Base-by-base conservation (phyloP, 2,329 filamentous ascomycete genomes). In the Calonectria ilicicola region DNA sequence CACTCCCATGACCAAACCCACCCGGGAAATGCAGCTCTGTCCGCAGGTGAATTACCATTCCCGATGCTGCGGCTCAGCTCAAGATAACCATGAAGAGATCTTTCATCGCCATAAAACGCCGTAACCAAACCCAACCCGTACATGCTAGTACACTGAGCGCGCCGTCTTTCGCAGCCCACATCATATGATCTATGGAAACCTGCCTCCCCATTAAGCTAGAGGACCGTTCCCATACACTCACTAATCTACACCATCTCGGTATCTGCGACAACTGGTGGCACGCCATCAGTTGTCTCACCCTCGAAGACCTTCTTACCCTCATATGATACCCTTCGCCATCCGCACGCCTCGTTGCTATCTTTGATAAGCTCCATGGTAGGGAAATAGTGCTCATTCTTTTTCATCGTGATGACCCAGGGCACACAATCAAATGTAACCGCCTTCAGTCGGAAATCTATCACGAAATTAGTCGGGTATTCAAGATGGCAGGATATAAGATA, bases 401-500 rank as follows among this genome's bases (percentile, higher is more conserved):
- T 99, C 94, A 99, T 98, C 10, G 97, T 99, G 46, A 97, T 95
- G n/a, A 99, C 95, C 95, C 97, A 99, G 4, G 96, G 96, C 12
- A 99, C 95, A 80, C 97, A 98, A 83, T 99, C 97, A 81, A 99
- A 99, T 0, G 97, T 98, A 83, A 98, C 95, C n/a, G 97, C 95
- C 83, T 96, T 96, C 66, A 99, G 89, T 21, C 97, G 93, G 91
- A 99, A 99, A 85, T 99, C 92, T 93, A 70, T 38, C n/a, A 21
- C n/a, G 44, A 5, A 14, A 67, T 78, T 73, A 81, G 80, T 26
- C 51, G 12, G 12, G 5, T 42, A 42, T 51, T 56, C 42, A 27
- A n/a, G 9, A 26, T 9, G 15, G 15, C 19, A n/a, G 10, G n/a
- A 17, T n/a, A 2, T 21, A 1, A 44, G 7, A 6, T 1, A 35